Evolutionary conservation across 257 asterid species (phyloP).

Genomic region (Gentiana macrophylla): DNA sequence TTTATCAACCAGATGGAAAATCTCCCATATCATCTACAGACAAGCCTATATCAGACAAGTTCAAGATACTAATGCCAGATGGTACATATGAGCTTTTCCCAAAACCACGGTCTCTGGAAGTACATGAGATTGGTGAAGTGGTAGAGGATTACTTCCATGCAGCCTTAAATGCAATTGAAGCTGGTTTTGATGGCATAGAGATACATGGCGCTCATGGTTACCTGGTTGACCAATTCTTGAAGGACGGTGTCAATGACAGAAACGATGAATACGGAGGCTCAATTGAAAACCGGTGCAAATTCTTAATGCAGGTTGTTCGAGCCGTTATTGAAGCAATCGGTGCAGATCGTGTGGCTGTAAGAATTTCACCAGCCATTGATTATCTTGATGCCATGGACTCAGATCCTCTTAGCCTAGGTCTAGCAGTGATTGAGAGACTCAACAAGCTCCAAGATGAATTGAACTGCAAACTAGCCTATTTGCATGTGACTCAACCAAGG

Average conservation of each 20-base stretch:
- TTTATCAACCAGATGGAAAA: too few relatives aligned
- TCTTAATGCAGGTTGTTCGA: constrained; percentile 48
- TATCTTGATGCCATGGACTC: constrained; percentile 85
- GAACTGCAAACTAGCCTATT: constrained; percentile 46
- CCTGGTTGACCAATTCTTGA: constrained; percentile 75
- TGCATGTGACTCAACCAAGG: constrained; percentile 84
- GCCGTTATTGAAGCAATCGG: constrained; percentile 60
- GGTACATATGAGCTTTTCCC: too few relatives aligned
- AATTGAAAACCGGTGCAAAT: constrained; percentile 55
- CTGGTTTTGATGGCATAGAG: constrained; percentile 61
- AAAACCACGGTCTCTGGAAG: too few relatives aligned
- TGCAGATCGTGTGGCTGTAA: constrained; percentile 57
- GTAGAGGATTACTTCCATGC: too few relatives aligned
- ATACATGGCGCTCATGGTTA: constrained; percentile 91
- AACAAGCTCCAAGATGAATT: constrained; percentile 41
- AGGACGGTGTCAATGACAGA: constrained; percentile 78
- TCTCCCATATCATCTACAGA: too few relatives aligned
- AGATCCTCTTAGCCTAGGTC: constrained; percentile 57
- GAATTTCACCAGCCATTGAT: constrained; percentile 82
- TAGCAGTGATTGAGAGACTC: constrained; percentile 53
- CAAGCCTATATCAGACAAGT: too few relatives aligned
- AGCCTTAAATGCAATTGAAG: too few relatives aligned
- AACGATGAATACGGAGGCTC: constrained; percentile 71
- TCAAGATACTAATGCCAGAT: too few relatives aligned
- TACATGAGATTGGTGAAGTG: too few relatives aligned